Base-by-base conservation (phyloP, 495 filamentous ascomycete genomes). In the Talaromyces stipitatus region DNA sequence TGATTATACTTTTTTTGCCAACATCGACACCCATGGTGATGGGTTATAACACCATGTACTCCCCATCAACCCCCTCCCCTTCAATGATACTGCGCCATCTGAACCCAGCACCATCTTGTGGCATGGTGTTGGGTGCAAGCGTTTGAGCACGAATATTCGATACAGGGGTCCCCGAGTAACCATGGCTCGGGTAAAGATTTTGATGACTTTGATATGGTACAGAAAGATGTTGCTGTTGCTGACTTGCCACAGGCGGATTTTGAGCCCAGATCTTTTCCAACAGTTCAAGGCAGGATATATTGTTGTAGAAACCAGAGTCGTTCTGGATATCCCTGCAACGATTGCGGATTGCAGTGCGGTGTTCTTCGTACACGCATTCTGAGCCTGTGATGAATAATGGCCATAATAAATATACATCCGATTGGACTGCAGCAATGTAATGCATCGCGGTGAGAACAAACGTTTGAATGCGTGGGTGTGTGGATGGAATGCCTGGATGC, bases 371-470 rank as follows among this genome's bases (percentile, higher is more conserved):
- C 54, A 95, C 88, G 66, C 91, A 95, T 73, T 96, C 92, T 22
- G 89, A 90, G 27, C 92, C 92, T 0, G 85, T 86, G 50, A 97
- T 87, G 66, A 96, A 96, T 9, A 97, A 78, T 8, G 92, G 92
- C 92, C 92, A 97, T 2, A 97, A 83, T 23, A 97, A 75, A 63
- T 94, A 96, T 65, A 95, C 92, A 69, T 94, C 89, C 2, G 85
- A 81, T 58, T 88, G 82, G 22, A 96, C 85, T 51, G 84, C 83
- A 12, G 84, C 83, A 33, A 95, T 86, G 69, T 94, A 91, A 67
- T 85, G 87, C 51, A 96, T 78, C 9, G 92, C 86, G 55, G 87
- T 83, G 56, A 81, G 82, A 36, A 96, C 90, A 3, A 95, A 82
- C 53, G 84, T 85, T 65, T 92, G 90, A 70, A 96, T 89, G 60